Evolutionary conservation across 306 rosid species (phyloP).

Genomic region (Vicia villosa): DNA sequence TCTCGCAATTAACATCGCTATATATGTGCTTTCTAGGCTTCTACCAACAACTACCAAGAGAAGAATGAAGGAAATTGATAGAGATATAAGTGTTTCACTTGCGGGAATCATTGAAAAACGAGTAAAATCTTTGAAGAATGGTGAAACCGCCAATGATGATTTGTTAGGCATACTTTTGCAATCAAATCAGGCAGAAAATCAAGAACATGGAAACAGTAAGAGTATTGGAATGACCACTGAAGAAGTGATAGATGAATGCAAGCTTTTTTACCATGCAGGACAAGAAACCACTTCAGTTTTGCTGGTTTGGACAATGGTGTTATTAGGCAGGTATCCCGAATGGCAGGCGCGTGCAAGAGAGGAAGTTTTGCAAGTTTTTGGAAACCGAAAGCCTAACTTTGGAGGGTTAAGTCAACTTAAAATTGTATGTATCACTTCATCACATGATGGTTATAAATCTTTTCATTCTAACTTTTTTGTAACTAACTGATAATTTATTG

Average conservation of each 20-base stretch:
- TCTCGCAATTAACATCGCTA: too few species aligned
- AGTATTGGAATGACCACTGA: not conserved
- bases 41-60: not conserved
- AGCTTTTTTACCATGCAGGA: not conserved
- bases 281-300: constrained; percentile 8
- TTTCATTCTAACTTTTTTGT: not conserved
- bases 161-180: constrained; percentile 26
- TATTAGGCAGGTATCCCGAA: constrained; percentile 14
- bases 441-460: not conserved
- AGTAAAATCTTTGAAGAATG: not conserved
- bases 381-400: not conserved
- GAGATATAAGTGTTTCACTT: not conserved
- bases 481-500: not conserved
- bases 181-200: not conserved
- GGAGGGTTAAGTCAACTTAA: constrained; percentile 28
- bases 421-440: not conserved
- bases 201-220: constrained; percentile 8
- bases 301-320: constrained; percentile 22
- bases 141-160: not conserved
- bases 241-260: constrained; percentile 18
- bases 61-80: constrained; percentile 3
- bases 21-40: too few species aligned
- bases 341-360: constrained; percentile 27
- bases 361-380: constrained; percentile 21
- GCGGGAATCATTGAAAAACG: constrained; percentile 15